phyloP scores from a whole-genome alignment of 306 rosid genomes.

The Ormosia semicastrata region DNA sequence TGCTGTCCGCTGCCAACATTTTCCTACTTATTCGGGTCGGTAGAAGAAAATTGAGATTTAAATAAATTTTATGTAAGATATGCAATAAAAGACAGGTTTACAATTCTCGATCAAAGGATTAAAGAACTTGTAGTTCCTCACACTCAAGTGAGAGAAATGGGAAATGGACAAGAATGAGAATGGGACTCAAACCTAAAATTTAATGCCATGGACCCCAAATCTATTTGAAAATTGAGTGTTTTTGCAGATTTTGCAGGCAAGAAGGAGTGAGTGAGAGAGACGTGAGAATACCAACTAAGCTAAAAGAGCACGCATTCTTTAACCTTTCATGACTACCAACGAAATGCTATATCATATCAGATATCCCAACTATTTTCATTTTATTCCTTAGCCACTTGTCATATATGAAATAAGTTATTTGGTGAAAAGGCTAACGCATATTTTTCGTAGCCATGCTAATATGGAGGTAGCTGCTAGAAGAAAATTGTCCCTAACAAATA shows the following conservation, averaged over 20 bases:
- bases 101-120: conserved; percentile 1
- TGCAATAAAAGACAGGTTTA: neutral
- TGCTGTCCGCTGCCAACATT: neutral
- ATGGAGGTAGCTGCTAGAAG: neutral
- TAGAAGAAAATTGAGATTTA: neutral
- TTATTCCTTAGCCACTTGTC: neutral
- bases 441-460: neutral
- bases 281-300: conserved; percentile 16
- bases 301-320: neutral
- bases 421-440: too few species aligned
- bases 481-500: neutral
- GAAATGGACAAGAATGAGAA: conserved; percentile 13
- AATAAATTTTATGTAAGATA: neutral
- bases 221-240: conserved; percentile 21
- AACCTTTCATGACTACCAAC: neutral
- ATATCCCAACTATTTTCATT: neutral
- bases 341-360: neutral
- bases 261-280: conserved; percentile 18
- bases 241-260: conserved; percentile 27
- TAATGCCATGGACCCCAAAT: conserved; percentile 32
- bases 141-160: neutral
- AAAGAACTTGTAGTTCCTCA: neutral
- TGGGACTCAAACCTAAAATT: conserved; percentile 5
- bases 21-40: conserved; percentile 28
- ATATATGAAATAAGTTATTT: neutral